Percentiles rank a stretch among this genome's conserved stretches.
Conservation (phyloP, 139 green algal species). For the Coccomyxa sp. region DNA sequence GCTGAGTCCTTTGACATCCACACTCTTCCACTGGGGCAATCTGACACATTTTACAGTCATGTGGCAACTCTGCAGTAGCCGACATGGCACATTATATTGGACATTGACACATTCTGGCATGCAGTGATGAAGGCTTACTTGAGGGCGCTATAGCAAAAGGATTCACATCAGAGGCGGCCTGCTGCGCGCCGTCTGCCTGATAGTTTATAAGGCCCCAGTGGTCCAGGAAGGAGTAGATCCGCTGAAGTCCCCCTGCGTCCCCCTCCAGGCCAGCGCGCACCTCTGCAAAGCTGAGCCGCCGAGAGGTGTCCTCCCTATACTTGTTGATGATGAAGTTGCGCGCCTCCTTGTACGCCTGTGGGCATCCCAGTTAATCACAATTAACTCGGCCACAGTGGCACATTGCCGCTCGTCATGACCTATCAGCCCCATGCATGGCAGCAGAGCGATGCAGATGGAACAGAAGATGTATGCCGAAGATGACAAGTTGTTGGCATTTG, state of each 20-base stretch:
- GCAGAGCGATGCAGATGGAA: too few species aligned
- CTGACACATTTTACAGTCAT: too few species aligned
- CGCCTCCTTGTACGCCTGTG: constrained; percentile 53
- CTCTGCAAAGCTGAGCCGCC: constrained; percentile 61
- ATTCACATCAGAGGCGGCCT: neutral
- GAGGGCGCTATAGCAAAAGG: neutral
- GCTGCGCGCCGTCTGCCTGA: constrained; percentile 1
- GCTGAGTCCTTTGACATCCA: too few species aligned
- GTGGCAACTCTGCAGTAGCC: too few species aligned
- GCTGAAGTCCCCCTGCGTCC: constrained; percentile 59
- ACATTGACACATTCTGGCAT: too few species aligned
- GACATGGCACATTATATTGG: too few species aligned
- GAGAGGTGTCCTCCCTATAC: constrained; percentile 50
- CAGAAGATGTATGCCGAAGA: too few species aligned
- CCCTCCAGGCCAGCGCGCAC: constrained; percentile 28
- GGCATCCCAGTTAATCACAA: neutral
- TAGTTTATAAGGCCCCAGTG: constrained; percentile 91
- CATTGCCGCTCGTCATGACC: too few species aligned
- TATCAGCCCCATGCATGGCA: too few species aligned
- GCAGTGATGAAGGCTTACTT: neutral
- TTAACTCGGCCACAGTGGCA: too few species aligned
- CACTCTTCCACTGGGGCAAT: too few species aligned
- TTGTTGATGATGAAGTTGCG: constrained; percentile 70
- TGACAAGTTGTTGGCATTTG: too few species aligned
- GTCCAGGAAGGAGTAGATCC: constrained; percentile 74